A percentile compares a stretch with the other conserved stretches of the same genome.
Conservation (phyloP, 2,329 filamentous ascomycete species). For the Hypoxylon sp. region DNA sequence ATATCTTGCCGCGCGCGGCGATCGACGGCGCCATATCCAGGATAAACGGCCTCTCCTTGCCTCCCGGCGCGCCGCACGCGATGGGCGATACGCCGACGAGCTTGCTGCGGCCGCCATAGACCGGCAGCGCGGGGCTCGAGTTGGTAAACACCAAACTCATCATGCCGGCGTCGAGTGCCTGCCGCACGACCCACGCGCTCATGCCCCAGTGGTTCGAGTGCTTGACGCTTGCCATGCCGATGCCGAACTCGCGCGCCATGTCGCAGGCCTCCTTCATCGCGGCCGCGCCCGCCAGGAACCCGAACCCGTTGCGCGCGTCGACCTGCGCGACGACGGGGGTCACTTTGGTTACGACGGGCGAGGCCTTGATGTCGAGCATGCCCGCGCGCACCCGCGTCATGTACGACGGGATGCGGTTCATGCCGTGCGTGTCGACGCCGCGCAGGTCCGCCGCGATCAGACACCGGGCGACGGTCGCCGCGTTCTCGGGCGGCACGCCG, state of each 20-base stretch:
- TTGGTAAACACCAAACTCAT: constrained; percentile 79
- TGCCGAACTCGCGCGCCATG: constrained; percentile 73
- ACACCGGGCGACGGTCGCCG: constrained; percentile 72
- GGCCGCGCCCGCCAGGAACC: constrained; percentile 75
- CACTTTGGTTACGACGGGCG: constrained; percentile 68
- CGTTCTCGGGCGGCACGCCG: constrained; percentile 68
- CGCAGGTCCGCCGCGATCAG: constrained; percentile 81
- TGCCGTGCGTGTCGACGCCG: constrained; percentile 82
- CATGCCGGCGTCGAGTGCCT: constrained; percentile 78
- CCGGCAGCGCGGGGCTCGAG: constrained; percentile 77
- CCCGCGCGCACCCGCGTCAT: constrained; percentile 77
- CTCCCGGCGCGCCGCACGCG: constrained; percentile 79
- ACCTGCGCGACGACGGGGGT: constrained; percentile 79
- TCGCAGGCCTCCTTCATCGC: constrained; percentile 76
- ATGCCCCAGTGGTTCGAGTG: constrained; percentile 88
- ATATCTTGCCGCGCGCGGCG: constrained; percentile 77
- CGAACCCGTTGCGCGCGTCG: constrained; percentile 77
- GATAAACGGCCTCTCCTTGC: constrained; percentile 70
- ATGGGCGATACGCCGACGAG: constrained; percentile 81
- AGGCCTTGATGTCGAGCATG: constrained; percentile 71
- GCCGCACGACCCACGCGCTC: constrained; percentile 82
- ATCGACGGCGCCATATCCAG: constrained; percentile 80
- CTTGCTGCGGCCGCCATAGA: constrained; percentile 75
- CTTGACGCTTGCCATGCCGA: constrained; percentile 80
- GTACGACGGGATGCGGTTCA: constrained; percentile 83